Conservation (phyloP, 2,329 filamentous ascomycete species). For the Sporothrix schenckii region DNA sequence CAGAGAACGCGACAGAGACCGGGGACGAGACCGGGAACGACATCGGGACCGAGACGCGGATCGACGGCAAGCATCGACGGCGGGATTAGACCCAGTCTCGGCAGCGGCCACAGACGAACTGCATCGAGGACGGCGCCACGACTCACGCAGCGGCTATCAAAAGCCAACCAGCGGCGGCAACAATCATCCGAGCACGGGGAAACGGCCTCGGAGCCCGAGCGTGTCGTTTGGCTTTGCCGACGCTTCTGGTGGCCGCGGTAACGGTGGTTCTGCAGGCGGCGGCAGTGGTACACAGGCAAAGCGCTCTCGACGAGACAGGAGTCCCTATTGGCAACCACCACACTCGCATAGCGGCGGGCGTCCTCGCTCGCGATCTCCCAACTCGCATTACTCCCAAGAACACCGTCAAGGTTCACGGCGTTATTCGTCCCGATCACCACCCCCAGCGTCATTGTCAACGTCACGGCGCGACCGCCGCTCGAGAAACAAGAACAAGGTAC, state of each 20-base stretch:
- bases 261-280: neutral
- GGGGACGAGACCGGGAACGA: slow-evolving; percentile 43
- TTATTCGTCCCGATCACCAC: slow-evolving; percentile 22
- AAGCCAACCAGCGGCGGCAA: neutral
- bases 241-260: neutral
- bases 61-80: neutral
- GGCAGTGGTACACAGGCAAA: slow-evolving; percentile 32
- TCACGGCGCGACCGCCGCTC: slow-evolving; percentile 38
- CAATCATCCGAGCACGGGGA: slow-evolving; percentile 31
- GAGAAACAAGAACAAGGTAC: slow-evolving; percentile 37
- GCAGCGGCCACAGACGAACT: neutral
- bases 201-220: slow-evolving; percentile 42
- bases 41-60: slow-evolving; percentile 38
- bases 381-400: neutral
- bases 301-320: slow-evolving; percentile 31
- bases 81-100: neutral
- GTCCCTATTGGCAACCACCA: slow-evolving; percentile 23
- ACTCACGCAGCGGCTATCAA: slow-evolving; percentile 6
- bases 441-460: slow-evolving; percentile 36
- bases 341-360: neutral
- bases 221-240: slow-evolving; percentile 33
- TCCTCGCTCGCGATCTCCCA: slow-evolving; percentile 23
- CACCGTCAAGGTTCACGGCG: slow-evolving; percentile 8
- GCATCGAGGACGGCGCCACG: neutral
- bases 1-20: slow-evolving; percentile 38